Base-by-base conservation (phyloP, 2,329 filamentous ascomycete genomes). In the Penicillium polonicum region DNA sequence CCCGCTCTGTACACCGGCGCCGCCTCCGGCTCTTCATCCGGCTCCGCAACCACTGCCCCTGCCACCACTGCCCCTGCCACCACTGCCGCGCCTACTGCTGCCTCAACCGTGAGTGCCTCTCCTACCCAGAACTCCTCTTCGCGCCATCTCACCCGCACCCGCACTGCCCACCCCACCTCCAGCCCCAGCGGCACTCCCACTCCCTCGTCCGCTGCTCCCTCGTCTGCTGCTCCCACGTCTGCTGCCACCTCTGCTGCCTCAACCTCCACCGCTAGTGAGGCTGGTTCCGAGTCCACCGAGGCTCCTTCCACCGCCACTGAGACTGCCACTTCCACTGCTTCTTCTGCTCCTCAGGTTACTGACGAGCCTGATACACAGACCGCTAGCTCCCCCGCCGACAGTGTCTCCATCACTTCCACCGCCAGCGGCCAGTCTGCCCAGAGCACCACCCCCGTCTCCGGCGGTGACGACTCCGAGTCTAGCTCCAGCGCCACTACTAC, bases 1-100 rank as follows among this genome's bases (percentile, higher is more conserved):
- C 82, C 82, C 33, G 65, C 72, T 55, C 57, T 75, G 55, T 74
- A 68, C 63, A 64, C 64, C 25, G 66, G 66, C 21, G 57, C 55
- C 23, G 61, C 66, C 21, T 67, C 68, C 36, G 62, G 66, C 52
- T 57, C 62, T 39, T 60, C 56, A 50, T 39, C 60, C 44, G 45
- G 58, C 25, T 27, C 25, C 25, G 25, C 2, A 7, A 27, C 25
- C 31, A 41, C 55, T 5, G 35, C n/a, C n/a, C n/a, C n/a, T 15
- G 31, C 64, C 25, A 43, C 65, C 38, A 48, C 63, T 17, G 25
- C 60, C 21, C n/a, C n/a, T 15, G 31, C 64, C 25, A 43, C 65
- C 38, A 48, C 63, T 17, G 25, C 60, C 21, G 51, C 58, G 13
- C 19, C 62, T 38, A 52, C 60, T 21, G 23, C 52, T 52, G 52